A percentile compares a stretch with the other conserved stretches of the same genome.
Conservation (phyloP, 495 filamentous ascomycete species). For the Pseudoneurospora amorphoporcata region DNA sequence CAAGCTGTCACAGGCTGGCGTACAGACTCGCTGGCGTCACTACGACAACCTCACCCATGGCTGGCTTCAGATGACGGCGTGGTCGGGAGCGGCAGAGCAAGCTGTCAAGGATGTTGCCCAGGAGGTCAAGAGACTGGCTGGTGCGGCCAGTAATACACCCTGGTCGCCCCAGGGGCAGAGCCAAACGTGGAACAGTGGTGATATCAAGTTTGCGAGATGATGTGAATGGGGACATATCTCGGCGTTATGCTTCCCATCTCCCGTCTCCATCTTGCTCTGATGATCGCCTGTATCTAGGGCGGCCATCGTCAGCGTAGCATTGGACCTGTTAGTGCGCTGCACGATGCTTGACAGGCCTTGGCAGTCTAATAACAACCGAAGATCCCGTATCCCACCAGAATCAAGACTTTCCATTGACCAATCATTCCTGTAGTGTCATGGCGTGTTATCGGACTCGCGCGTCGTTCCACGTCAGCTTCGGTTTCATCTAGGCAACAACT, state of each 20-base stretch:
- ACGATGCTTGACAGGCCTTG: neutral
- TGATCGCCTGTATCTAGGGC: neutral
- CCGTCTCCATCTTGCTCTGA: no score
- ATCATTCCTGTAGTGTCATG: neutral
- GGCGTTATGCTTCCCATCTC: no score
- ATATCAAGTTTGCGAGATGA: neutral
- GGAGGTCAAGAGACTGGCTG: neutral
- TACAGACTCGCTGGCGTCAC: constrained; percentile 21
- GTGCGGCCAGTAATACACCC: neutral
- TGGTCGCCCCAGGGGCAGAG: neutral
- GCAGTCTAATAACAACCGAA: neutral
- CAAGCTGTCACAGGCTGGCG: constrained; percentile 23
- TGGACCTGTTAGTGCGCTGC: neutral
- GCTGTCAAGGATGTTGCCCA: constrained; percentile 2
- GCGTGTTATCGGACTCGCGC: neutral
- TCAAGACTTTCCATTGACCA: neutral
- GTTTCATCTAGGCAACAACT: neutral
- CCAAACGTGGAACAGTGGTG: neutral
- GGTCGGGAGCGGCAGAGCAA: constrained; percentile 20
- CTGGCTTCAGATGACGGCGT: constrained; percentile 28
- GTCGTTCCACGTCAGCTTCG: neutral
- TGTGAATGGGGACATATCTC: neutral
- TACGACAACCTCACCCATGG: constrained; percentile 22
- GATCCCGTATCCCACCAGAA: neutral
- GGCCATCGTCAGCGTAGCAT: neutral